Evolutionary conservation across 768 basidiomycete genomes (phyloP), one percentile per base, ranked within the genome.

Genomic region (Asterophora lycoperdoides): DNA sequence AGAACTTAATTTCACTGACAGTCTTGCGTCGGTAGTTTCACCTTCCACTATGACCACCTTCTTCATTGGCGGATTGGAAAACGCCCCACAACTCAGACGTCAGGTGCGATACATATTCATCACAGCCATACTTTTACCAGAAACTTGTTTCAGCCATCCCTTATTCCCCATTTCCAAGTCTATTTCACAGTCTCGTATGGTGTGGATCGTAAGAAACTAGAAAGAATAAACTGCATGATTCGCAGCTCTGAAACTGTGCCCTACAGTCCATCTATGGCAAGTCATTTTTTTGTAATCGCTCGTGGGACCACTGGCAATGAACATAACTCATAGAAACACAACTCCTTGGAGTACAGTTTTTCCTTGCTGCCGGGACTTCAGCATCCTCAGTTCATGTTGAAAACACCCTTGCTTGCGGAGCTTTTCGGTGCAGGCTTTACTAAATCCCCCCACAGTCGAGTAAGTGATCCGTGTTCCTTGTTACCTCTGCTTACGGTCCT

Each of bases 351-450:
- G 0, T 91, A 83, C 62, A 76, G 76, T 0, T 79, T 80, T 56
- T 68, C 67, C 0, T 46, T 89, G 14, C 74, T 75, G 15, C 58
- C 61, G 4, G 72, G 75, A 0, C 67, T 87, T 14, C 48, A 58
- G 5, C 68, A 67, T 2, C 92, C 92, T 4, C 60, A 68, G 0
- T 64, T 81, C 3, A 61, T 93, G 49, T 68, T 94, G 19, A 64
- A 68, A 9, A 67, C 67, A 23, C 91, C 91, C 1, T 57, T 90
- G 13, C 70, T 88, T 4, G 81, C 75, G 2, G 90, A 93, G 57
- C 59, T 94, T 4, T 82, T 79, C 51, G 91, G 92, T 10, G 92
- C 87, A 4, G 87, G 91, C 1, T 94, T 92, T 58, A 86, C 84
- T 26, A 89, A 87, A 60, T 66, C 81, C n/a, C 68, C 71, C 0